Base-by-base conservation (phyloP, 148 eudicot species). In the Hydrangea macrophylla region DNA sequence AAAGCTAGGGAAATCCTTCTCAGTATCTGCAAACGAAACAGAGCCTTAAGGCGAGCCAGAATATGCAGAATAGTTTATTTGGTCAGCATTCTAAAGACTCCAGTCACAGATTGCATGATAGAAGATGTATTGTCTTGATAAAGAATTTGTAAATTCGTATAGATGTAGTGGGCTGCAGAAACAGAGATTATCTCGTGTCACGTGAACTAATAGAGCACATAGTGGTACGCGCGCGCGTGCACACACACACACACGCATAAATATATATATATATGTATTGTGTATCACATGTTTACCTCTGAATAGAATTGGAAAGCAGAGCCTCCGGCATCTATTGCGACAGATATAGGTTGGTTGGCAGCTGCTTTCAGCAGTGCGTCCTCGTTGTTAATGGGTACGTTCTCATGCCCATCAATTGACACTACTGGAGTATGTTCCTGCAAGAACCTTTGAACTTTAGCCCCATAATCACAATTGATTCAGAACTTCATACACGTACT, bases 251-350 rank as follows among this genome's bases (percentile, higher is more conserved):
- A n/a, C n/a, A n/a, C n/a, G n/a, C n/a, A n/a, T n/a, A n/a, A n/a
- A n/a, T n/a, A n/a, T n/a, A n/a, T n/a, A n/a, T n/a, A n/a, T n/a
- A n/a, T n/a, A n/a, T n/a, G n/a, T n/a, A n/a, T n/a, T n/a, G n/a
- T 48, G 10, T 4, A 9, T 30, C 25, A 30, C n/a, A 18, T 4
- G 20, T 0, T 31, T 82, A 88, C 97, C 97, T 85, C 88, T 0
- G 86, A 83, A 53, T 92, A 89, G 80, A 89, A 89, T 79, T 89
- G 97, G 75, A 92, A 75, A 71, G 85, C 89, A 17, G 71, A 68
- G 65, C 95, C 80, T 26, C 86, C 85, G 5, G 98, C 98, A 40
- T 94, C 96, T 17, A 94, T 90, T 42, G 96, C 96, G 0, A 88
- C 96, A 9, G 98, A 76, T 0, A 90, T 56, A 42, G 97, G 97